Evolutionary conservation across 306 rosid genomes (phyloP).

Genomic region (Acacia melanoxylon): DNA sequence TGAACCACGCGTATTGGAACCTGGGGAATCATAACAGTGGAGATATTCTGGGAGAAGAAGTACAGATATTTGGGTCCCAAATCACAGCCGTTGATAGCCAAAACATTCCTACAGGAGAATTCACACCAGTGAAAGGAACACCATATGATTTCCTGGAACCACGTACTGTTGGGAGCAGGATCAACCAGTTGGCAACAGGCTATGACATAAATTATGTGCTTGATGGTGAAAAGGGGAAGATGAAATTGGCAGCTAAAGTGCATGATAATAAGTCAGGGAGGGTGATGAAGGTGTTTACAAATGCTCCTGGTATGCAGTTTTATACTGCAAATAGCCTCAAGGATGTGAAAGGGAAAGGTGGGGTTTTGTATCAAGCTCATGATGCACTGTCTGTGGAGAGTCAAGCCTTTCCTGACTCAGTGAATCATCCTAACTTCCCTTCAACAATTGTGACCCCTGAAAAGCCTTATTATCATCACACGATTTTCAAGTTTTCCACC

Average conservation of each 20-base stretch:
- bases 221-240: slow-evolving; percentile 38
- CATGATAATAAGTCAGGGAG: slow-evolving; percentile 57
- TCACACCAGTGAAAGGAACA: slow-evolving; percentile 54
- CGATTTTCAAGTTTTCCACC: slow-evolving; percentile 60
- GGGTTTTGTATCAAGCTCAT: slow-evolving; percentile 55
- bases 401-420: slow-evolving; percentile 71
- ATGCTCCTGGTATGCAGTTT: slow-evolving; percentile 64
- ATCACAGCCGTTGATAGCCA: slow-evolving; percentile 57
- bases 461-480: slow-evolving; percentile 55
- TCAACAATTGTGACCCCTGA: slow-evolving; percentile 67
- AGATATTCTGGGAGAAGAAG: slow-evolving; percentile 52
- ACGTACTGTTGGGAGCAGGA: slow-evolving; percentile 53
- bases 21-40: slow-evolving; percentile 81
- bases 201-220: slow-evolving; percentile 79
- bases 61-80: slow-evolving; percentile 70
- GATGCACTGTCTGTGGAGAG: slow-evolving; percentile 67
- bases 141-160: slow-evolving; percentile 84
- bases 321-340: slow-evolving; percentile 44
- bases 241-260: slow-evolving; percentile 48
- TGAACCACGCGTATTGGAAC: slow-evolving; percentile 85
- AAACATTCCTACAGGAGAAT: slow-evolving; percentile 76
- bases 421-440: slow-evolving; percentile 75
- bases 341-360: slow-evolving; percentile 58
- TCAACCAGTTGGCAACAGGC: slow-evolving; percentile 54
- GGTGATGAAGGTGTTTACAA: slow-evolving; percentile 47